These are phyloP conservation scores for Curvularia spicifera DNA, from an alignment of 2,329 filamentous ascomycete genomes.

Conservation along the genomic window DNA sequence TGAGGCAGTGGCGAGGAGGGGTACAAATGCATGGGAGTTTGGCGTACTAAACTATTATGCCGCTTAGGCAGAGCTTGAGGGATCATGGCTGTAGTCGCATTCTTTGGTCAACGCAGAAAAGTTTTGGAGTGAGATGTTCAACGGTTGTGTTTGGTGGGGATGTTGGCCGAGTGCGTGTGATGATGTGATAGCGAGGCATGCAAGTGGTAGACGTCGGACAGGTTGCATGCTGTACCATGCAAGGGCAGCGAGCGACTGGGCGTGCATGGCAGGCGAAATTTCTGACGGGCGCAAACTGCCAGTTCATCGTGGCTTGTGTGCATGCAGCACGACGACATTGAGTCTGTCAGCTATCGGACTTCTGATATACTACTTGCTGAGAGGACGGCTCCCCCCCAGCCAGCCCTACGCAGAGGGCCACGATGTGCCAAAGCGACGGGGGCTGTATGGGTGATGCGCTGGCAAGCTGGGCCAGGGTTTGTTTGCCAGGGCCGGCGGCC, in stretches of 20 bases:
- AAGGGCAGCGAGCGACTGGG: slow-evolving; percentile 9
- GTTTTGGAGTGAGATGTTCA: neutral
- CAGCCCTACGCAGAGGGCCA: slow-evolving; percentile 21
- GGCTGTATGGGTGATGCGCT: slow-evolving; percentile 36
- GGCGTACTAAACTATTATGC: slow-evolving; percentile 22
- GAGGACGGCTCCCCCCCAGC: slow-evolving; percentile 3
- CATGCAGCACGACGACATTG: slow-evolving; percentile 1
- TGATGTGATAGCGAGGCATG: neutral
- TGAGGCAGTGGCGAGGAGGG: slow-evolving; percentile 10
- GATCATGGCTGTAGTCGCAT: slow-evolving; percentile 9
- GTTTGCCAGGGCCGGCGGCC: slow-evolving; percentile 9
- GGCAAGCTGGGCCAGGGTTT: slow-evolving; percentile 28
- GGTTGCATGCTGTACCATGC: slow-evolving; percentile 1
- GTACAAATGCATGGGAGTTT: slow-evolving; percentile 15
- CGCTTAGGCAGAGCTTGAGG: neutral
- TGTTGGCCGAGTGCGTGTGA: neutral
- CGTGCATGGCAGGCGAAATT: neutral
- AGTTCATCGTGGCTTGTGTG: slow-evolving; percentile 22
- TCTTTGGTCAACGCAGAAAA: neutral
- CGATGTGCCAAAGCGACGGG: slow-evolving; percentile 9
- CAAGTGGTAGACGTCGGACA: neutral
- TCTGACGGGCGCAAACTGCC: slow-evolving; percentile 17
- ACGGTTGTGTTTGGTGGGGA: neutral
- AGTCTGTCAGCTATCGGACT: neutral
- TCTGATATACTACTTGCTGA: slow-evolving; percentile 21